phyloP scores from a whole-genome alignment of 23 red algal species.

The Pyropia yezoensis region DNA sequence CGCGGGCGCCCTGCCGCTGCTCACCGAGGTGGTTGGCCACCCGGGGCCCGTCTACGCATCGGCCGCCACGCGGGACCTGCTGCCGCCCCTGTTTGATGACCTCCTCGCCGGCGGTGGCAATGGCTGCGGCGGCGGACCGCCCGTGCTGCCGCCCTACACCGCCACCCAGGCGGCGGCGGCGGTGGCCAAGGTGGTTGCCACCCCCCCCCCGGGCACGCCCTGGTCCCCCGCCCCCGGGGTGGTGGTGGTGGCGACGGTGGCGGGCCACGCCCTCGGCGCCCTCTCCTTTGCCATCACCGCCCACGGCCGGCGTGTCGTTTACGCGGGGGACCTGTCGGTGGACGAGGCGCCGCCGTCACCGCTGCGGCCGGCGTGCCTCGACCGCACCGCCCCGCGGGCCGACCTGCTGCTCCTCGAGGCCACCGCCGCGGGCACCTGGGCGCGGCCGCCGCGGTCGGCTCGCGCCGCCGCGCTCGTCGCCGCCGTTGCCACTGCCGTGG shows the following conservation, averaged over 20 bases:
- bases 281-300: constrained; percentile 29
- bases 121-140: constrained; percentile 12
- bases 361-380: constrained; percentile 11
- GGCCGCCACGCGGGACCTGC: constrained; percentile 52
- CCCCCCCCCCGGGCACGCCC: constrained; percentile 3
- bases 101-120: constrained; percentile 18
- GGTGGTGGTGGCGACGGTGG: constrained; percentile 20
- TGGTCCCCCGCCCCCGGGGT: constrained; percentile 1
- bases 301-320: constrained; percentile 35
- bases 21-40: constrained; percentile 25
- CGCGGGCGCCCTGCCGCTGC: constrained; percentile 54
- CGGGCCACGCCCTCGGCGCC: constrained; percentile 71
- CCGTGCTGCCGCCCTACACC: constrained; percentile 8
- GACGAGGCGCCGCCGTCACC: constrained; percentile 11
- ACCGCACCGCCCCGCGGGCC: constrained; percentile 9
- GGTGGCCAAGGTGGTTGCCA: constrained; percentile 8
- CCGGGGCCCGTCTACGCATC: constrained; percentile 58
- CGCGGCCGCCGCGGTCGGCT: background rate
- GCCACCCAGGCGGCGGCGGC: constrained; percentile 5
- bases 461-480: constrained; percentile 25
- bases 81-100: constrained; percentile 32
- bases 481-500: constrained; percentile 13
- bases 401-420: constrained; percentile 73
- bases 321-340: constrained; percentile 61
- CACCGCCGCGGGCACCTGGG: constrained; percentile 41